A percentile compares a stretch with the other conserved stretches of the same genome.
Evolutionary conservation across 805 yeast species (phyloP).

Genomic region (Pichia ethanolica): DNA sequence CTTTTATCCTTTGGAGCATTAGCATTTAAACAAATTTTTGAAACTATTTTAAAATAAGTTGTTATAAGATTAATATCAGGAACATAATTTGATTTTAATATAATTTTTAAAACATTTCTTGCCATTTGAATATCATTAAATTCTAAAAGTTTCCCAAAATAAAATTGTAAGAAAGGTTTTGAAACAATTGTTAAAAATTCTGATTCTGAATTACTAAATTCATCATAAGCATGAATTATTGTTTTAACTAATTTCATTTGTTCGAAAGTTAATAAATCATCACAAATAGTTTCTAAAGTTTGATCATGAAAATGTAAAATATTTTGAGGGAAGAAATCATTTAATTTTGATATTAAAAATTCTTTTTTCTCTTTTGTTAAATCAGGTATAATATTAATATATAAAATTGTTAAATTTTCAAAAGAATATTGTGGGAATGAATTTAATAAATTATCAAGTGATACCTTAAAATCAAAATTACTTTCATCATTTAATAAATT

Average conservation of each 20-base stretch:
- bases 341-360: conserved; percentile 2
- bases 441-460: background rate
- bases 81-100: conserved; percentile 5
- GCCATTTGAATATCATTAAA: conserved; percentile 16
- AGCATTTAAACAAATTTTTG: conserved; percentile 11
- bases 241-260: background rate
- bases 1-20: conserved; percentile 13
- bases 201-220: conserved; percentile 3
- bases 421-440: conserved; percentile 7
- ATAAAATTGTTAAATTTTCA: conserved; percentile 5
- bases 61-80: conserved; percentile 14
- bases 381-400: conserved; percentile 3
- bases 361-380: background rate
- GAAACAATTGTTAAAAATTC: conserved; percentile 3
- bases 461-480: background rate
- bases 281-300: conserved; percentile 2
- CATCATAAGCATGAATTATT: conserved; percentile 4
- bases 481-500: background rate
- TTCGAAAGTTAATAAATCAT: background rate
- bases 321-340: conserved; percentile 3
- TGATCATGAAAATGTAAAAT: conserved; percentile 12
- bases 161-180: conserved; percentile 2
- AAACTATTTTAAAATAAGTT: conserved; percentile 14
- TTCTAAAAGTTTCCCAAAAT: conserved; percentile 13
- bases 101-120: conserved; percentile 9